phyloP scores from a whole-genome alignment of 257 asterid genomes.

The Paulownia fortunei region DNA sequence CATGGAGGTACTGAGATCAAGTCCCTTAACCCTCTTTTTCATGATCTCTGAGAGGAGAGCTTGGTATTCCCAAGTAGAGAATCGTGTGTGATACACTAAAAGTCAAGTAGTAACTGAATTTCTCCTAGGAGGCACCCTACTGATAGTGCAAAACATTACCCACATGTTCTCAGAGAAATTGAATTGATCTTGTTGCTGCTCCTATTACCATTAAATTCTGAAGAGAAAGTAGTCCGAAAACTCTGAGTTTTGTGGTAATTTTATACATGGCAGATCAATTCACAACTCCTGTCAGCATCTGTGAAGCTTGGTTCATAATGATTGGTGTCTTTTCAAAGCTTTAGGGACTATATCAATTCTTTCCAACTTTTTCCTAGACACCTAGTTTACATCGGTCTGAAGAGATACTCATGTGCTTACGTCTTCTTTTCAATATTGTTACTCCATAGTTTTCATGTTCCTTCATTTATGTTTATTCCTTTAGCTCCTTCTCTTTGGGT shows the following conservation, averaged over 20 bases:
- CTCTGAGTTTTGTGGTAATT: not conserved
- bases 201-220: not conserved
- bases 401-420: not conserved
- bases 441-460: not conserved
- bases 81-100: not conserved
- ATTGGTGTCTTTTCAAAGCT: not conserved
- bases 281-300: not conserved
- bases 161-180: not conserved
- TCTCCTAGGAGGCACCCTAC: not conserved
- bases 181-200: not conserved
- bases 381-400: too few relatives aligned
- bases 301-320: not conserved
- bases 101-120: not conserved
- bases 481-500: not conserved
- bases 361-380: not conserved
- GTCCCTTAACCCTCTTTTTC: not conserved
- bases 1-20: not conserved
- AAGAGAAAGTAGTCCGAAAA: not conserved
- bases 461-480: not conserved
- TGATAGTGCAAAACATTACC: not conserved
- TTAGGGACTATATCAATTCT: not conserved
- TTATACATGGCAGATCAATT: not conserved
- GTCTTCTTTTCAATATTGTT: not conserved
- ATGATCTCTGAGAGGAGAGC: not conserved
- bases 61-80: not conserved